Base-by-base conservation (phyloP, 345 rosid species). In the Barbarea vulgaris region DNA sequence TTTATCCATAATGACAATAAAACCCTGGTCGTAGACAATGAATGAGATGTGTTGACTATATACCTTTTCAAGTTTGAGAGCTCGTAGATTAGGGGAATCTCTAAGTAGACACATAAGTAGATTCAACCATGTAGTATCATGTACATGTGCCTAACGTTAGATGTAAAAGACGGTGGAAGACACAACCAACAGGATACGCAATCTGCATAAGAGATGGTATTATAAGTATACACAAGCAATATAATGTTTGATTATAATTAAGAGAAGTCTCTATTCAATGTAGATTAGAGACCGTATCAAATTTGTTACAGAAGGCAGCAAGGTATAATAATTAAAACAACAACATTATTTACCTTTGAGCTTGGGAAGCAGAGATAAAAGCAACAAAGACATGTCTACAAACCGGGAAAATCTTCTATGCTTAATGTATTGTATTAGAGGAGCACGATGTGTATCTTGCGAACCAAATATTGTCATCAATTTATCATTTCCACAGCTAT, bases 111-210 rank as follows among this genome's bases (percentile, higher is more conserved):
- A 24, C 46, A 64, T 30, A 27, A 73, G 55, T 54, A 73, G 69
- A 41, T 64, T 54, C 47, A 63, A 7, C 77, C 77, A 73, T 7
- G 37, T 34, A 28, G 63, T 31, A 36, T 54, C 70, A n/a, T n/a
- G n/a, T n/a, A 54, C 77, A 73, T 73, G 70, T 73, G 50, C 77
- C 64, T 30, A 73, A 12, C 64, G 1, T 42, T 11, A 73, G 44
- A 30, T 73, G 24, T 41, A 73, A 47, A 21, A 73, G 77, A 53
- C 25, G 15, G 10, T 9, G 0, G 30, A 73, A 64, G 51, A 64
- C 50, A 30, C 64, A 54, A 28, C 64, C 70, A 28, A 3, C 50
- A 64, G 55, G 64, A 54, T 64, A 64, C 19, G 21, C 64, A 30
- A 42, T 39, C 77, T 73, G n/a, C 37, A 21, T 51, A 51, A 51